phyloP scores from a whole-genome alignment of 2,329 filamentous ascomycete genomes.

The Cercospora beticola region DNA sequence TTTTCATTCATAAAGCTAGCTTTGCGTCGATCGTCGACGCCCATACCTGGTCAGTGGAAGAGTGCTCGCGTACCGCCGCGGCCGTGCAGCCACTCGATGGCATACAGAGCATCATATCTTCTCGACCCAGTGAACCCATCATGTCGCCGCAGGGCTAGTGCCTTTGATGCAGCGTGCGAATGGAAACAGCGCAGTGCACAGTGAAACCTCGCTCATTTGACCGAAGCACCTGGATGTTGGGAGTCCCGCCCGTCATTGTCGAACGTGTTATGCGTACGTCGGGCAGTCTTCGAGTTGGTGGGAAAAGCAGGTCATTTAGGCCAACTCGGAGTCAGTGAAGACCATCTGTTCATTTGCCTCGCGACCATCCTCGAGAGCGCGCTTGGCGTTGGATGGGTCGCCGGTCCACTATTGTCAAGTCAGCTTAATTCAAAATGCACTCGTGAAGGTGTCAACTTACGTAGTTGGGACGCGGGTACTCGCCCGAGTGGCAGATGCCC shows the following conservation, averaged over 20 bases:
- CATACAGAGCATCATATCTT: neutral
- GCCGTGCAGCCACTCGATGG: neutral
- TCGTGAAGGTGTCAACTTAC: neutral
- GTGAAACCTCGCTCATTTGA: neutral
- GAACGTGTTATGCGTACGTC: neutral
- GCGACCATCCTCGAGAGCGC: neutral
- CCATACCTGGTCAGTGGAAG: neutral
- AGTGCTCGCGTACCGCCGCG: neutral
- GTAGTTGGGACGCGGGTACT: neutral
- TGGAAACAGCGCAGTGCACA: neutral
- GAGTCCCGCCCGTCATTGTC: neutral
- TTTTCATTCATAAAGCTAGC: neutral
- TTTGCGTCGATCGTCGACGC: neutral
- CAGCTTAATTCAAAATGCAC: neutral
- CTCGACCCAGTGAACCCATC: neutral
- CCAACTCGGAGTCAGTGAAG: neutral
- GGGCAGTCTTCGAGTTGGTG: neutral
- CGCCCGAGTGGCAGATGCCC: neutral
- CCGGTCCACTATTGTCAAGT: neutral
- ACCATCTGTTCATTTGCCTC: neutral
- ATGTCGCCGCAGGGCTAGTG: neutral
- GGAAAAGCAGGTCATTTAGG: neutral
- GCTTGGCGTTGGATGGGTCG: neutral
- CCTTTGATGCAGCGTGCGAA: neutral
- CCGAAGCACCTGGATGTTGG: neutral